Conservation (phyloP, 106 monocot species). For the Apostasia ramifera region DNA sequence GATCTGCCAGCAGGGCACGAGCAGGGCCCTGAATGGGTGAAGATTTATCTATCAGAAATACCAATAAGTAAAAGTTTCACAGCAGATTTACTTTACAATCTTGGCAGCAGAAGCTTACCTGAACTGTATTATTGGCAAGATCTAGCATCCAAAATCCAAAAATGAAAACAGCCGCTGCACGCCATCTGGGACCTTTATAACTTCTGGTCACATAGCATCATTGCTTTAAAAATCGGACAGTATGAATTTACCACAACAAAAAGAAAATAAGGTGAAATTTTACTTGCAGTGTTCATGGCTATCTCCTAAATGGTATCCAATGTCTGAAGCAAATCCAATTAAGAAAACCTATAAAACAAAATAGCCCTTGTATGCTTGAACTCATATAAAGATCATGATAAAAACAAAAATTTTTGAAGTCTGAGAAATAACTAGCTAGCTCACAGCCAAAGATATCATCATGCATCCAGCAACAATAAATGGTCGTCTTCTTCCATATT, state of each 20-base stretch:
- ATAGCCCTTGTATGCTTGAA: not conserved
- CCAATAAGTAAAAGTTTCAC: not conserved
- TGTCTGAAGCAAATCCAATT: conserved; percentile 95
- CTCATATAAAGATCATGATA: not conserved
- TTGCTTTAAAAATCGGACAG: not conserved
- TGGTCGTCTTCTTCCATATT: conserved; percentile 88
- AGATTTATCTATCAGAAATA: not conserved
- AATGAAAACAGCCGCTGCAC: conserved; percentile 81
- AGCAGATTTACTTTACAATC: not conserved
- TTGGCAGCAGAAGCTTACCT: conserved; percentile 33
- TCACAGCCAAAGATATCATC: conserved; percentile 89
- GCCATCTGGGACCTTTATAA: conserved; percentile 77
- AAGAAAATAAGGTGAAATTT: conserved; percentile 6
- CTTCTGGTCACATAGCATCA: conserved; percentile 26
- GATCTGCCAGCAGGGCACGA: conserved; percentile 95
- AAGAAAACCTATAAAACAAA: conserved; percentile 57
- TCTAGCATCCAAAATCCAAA: conserved; percentile 98
- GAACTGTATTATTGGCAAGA: conserved; percentile 97
- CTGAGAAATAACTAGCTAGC: conserved; percentile 14
- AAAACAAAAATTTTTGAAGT: not conserved
- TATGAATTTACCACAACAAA: not conserved
- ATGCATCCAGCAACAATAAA: conserved; percentile 87
- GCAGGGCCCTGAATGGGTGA: conserved; percentile 69
- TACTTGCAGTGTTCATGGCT: conserved; percentile 85
- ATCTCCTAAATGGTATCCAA: conserved; percentile 87